Evolutionary conservation across 495 filamentous ascomycete genomes (phyloP).

Genomic region (Ramalina peruviana): DNA sequence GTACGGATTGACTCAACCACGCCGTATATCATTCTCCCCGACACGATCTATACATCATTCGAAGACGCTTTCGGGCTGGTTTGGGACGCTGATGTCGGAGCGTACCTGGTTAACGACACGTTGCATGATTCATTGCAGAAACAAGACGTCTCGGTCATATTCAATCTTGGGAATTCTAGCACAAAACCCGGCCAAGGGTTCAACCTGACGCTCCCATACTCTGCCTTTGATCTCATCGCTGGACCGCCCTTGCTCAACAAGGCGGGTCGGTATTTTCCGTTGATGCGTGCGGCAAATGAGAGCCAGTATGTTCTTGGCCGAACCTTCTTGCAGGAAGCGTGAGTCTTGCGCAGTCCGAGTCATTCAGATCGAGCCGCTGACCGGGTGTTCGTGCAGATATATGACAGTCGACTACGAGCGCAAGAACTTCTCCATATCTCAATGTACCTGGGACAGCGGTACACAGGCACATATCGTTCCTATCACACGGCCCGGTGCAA

Average conservation of each 20-base stretch:
- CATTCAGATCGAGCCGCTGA: neutral
- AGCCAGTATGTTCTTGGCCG: constrained; percentile 39
- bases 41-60: constrained; percentile 34
- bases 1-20: constrained; percentile 40
- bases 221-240: constrained; percentile 35
- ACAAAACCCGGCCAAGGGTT: constrained; percentile 27
- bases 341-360: neutral
- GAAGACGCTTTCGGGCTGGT: constrained; percentile 37
- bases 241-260: constrained; percentile 22
- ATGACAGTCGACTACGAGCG: constrained; percentile 17
- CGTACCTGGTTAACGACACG: constrained; percentile 37
- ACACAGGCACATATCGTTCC: constrained; percentile 7
- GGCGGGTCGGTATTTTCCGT: constrained; percentile 35
- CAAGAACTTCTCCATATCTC: constrained; percentile 16
- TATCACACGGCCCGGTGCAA: constrained; percentile 4
- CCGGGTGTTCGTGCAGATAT: constrained; percentile 6
- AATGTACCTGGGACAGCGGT: constrained; percentile 7
- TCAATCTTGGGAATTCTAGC: constrained; percentile 30
- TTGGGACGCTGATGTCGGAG: constrained; percentile 26
- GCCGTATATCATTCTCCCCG: constrained; percentile 40
- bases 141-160: constrained; percentile 34
- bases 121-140: constrained; percentile 28
- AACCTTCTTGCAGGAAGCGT: constrained; percentile 45
- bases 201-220: constrained; percentile 38
- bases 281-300: constrained; percentile 35